Conservation (phyloP, 2,329 filamentous ascomycete species). For the Penicillium sp. region DNA sequence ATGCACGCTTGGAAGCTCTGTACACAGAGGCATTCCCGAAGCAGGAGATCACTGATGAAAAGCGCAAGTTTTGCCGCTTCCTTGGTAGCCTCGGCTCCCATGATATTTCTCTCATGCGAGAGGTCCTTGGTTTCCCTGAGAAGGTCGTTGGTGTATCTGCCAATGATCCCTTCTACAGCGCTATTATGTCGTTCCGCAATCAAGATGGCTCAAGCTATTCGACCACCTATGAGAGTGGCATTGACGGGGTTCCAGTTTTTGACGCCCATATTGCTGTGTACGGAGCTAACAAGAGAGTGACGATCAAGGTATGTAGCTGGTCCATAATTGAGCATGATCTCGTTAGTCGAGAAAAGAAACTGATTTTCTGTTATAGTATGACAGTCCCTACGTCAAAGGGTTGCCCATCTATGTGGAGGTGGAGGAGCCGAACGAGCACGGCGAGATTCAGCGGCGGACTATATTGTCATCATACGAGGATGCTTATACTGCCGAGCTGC, state of each 20-base stretch:
- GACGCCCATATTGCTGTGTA: slow-evolving; percentile 24
- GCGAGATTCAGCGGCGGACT: slow-evolving; percentile 37
- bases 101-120: slow-evolving; percentile 26
- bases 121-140: slow-evolving; percentile 21
- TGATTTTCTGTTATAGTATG: slow-evolving; percentile 12
- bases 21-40: slow-evolving; percentile 19
- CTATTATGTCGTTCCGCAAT: slow-evolving; percentile 23
- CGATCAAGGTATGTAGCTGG: slow-evolving; percentile 13
- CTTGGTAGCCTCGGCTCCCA: slow-evolving; percentile 24
- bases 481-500: slow-evolving; percentile 49
- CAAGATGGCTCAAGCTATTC: slow-evolving; percentile 17
- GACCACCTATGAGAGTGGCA: slow-evolving; percentile 25
- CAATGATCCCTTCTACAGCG: slow-evolving; percentile 25
- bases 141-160: slow-evolving; percentile 15
- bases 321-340: not conserved
- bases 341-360: not conserved
- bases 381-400: slow-evolving; percentile 25
- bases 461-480: slow-evolving; percentile 54
- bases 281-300: slow-evolving; percentile 22
- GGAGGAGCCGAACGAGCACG: slow-evolving; percentile 24
- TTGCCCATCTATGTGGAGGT: slow-evolving; percentile 22
- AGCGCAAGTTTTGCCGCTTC: slow-evolving; percentile 23
- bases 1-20: slow-evolving; percentile 16
- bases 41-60: slow-evolving; percentile 21
- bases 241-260: slow-evolving; percentile 23